Conservation (phyloP, 2,329 filamentous ascomycete species). For the Ophiostoma perfectum region DNA sequence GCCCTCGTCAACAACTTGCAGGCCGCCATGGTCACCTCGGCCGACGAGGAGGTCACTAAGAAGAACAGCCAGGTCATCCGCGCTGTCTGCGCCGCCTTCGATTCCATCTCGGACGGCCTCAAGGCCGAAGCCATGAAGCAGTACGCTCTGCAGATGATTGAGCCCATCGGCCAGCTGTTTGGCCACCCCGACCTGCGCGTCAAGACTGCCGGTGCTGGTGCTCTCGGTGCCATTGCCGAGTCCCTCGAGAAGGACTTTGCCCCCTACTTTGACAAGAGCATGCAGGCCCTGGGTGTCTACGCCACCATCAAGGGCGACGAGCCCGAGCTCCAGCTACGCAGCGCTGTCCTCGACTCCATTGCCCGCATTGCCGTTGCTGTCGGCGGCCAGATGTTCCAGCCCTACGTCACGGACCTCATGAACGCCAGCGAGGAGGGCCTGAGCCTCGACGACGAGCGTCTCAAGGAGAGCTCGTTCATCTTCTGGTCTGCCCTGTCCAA, state of each 20-base stretch:
- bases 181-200: slow-evolving; percentile 80
- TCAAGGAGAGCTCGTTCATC: slow-evolving; percentile 95
- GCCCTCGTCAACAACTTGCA: slow-evolving; percentile 85
- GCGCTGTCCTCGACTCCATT: slow-evolving; percentile 86
- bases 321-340: slow-evolving; percentile 83
- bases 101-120: slow-evolving; percentile 81
- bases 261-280: slow-evolving; percentile 87
- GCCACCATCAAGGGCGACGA: slow-evolving; percentile 82
- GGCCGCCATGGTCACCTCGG: slow-evolving; percentile 62
- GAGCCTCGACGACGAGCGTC: slow-evolving; percentile 77
- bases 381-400: slow-evolving; percentile 78
- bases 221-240: slow-evolving; percentile 83
- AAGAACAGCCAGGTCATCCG: slow-evolving; percentile 82
- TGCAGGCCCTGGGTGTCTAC: slow-evolving; percentile 81
- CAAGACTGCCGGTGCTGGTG: slow-evolving; percentile 83
- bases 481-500: slow-evolving; percentile 93
- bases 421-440: slow-evolving; percentile 86
- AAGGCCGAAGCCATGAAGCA: slow-evolving; percentile 73
- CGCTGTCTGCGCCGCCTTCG: slow-evolving; percentile 81
- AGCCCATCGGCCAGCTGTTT: slow-evolving; percentile 77
- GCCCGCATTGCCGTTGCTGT: slow-evolving; percentile 88
- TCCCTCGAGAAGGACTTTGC: slow-evolving; percentile 77
- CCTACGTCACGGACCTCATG: slow-evolving; percentile 87
- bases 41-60: slow-evolving; percentile 60
- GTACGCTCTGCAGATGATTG: slow-evolving; percentile 78